Conservation (phyloP, 1,284 basidiomycete species). For the Trametes sp. region DNA sequence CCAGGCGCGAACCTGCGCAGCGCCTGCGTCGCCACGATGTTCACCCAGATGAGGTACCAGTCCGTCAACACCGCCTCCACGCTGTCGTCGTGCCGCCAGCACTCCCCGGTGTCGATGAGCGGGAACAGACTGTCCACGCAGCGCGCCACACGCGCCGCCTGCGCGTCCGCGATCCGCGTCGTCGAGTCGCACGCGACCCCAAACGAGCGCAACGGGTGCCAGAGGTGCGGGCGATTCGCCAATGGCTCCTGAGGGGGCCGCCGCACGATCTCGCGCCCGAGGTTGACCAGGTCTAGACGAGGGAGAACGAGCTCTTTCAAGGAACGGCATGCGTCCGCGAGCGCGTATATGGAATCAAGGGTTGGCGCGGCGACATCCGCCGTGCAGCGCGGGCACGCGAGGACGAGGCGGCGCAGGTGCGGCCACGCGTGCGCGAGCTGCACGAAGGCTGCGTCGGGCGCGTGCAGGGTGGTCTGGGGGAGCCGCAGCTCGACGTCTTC, state of each 20-base stretch:
- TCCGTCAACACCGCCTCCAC: conserved; percentile 8
- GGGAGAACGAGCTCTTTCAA: conserved; percentile 19
- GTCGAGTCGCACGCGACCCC: conserved; percentile 6
- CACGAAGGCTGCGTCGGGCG: conserved; percentile 13
- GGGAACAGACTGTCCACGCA: conserved; percentile 20
- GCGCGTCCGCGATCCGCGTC: conserved; percentile 10
- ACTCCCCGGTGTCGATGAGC: conserved; percentile 10
- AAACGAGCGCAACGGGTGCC: conserved; percentile 18
- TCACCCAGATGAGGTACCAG: neutral
- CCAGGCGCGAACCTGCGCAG: conserved; percentile 3
- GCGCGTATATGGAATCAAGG: conserved; percentile 7
- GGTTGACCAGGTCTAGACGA: conserved; percentile 8
- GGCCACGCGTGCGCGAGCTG: conserved; percentile 16
- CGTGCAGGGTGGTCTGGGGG: conserved; percentile 12
- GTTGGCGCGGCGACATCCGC: conserved; percentile 2
- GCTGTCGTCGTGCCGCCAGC: conserved; percentile 15
- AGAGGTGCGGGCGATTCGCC: too few relatives aligned
- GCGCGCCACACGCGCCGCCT: conserved; percentile 7
- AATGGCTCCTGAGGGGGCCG: too few relatives aligned
- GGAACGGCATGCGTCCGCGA: conserved; percentile 12
- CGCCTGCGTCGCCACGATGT: neutral
- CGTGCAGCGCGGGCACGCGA: conserved; percentile 9
- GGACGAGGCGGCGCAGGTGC: conserved; percentile 17
- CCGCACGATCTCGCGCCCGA: too few relatives aligned
- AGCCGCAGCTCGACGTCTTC: conserved; percentile 24